These are phyloP conservation scores for Trichophyton simii DNA, from an alignment of 2,329 filamentous ascomycete species.

Conservation along the genomic window DNA sequence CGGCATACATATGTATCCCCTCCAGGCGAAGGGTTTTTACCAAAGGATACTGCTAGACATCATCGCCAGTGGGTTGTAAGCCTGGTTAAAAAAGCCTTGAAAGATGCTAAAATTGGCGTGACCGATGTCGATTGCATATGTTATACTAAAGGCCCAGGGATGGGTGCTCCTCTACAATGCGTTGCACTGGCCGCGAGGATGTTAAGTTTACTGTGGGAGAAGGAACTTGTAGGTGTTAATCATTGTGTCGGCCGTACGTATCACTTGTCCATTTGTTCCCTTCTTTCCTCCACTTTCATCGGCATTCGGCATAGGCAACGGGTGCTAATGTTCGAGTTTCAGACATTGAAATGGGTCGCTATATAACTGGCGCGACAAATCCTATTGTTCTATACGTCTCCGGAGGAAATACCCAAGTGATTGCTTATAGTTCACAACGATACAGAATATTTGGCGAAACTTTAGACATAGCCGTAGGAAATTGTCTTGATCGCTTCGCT, in stretches of 20 bases:
- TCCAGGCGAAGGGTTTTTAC: slow-evolving; percentile 85
- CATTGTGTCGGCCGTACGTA: slow-evolving; percentile 76
- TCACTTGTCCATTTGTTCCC: background rate
- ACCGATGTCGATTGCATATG: slow-evolving; percentile 78
- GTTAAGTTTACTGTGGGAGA: slow-evolving; percentile 69
- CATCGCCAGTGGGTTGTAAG: slow-evolving; percentile 75
- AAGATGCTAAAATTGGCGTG: slow-evolving; percentile 50
- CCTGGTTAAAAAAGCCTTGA: slow-evolving; percentile 67
- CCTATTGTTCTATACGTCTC: slow-evolving; percentile 93
- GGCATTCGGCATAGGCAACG: background rate
- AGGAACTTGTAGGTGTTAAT: slow-evolving; percentile 87
- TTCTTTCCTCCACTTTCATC: background rate
- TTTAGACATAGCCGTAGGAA: slow-evolving; percentile 92
- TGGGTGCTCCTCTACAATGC: slow-evolving; percentile 83
- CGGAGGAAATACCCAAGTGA: slow-evolving; percentile 95
- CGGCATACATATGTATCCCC: slow-evolving; percentile 88
- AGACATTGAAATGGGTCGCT: slow-evolving; percentile 94
- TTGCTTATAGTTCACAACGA: slow-evolving; percentile 84
- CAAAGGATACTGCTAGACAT: slow-evolving; percentile 89
- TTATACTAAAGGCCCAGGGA: slow-evolving; percentile 90
- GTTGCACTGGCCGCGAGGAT: slow-evolving; percentile 78
- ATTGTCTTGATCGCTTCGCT: slow-evolving; percentile 92
- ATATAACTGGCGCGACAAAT: slow-evolving; percentile 80
- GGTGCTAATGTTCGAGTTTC: background rate
- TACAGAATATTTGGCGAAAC: slow-evolving; percentile 98